Evolutionary conservation across 1,284 basidiomycete genomes (phyloP), one percentile per base, ranked within the genome.

Genomic region (Malassezia restricta): DNA sequence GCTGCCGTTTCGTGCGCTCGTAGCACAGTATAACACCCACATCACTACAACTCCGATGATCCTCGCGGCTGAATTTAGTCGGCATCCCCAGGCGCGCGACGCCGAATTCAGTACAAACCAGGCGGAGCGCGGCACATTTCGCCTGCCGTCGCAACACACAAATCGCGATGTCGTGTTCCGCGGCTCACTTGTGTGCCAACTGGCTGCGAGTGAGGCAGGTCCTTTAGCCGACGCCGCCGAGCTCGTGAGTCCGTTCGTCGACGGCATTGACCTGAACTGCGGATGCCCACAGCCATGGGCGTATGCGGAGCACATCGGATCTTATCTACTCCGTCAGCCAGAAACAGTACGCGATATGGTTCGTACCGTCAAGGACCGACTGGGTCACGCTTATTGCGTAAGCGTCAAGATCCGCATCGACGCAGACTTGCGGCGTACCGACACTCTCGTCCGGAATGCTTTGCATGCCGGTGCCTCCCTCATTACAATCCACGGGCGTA

Each of bases 41-140:
- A 78, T 81, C 50, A 80, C 79, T 2, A 76, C 78, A 48, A 81
- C 80, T 14, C 80, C 80, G 1, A 82, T 82, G 80, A 80, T 81
- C 29, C 75, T 82, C 43, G 78, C 74, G 12, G 60, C 63, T 44
- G 79, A 82, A 64, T 81, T 81, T 64, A 77, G 77, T 31, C 75
- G 80, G 12, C 78, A 78, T 5, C 75, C 77, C 47, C 75, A 74
- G 5, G 80, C 79, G 1, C 68, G 80, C 39, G 74, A 77, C 17
- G 71, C 76, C 3, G 80, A 82, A 61, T 81, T 82, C 61, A 74
- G 76, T 3, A 81, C 79, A 0, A 76, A 74, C 12, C 51, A 47
- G 0, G 60, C 68, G 20, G 80, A 82, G 66, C 74, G 80, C 27
- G 80, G 79, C 9, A 14, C 12, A 12, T 51, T 50, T n/a, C 15